Base-by-base conservation (phyloP, 2,329 filamentous ascomycete species). In the Claviceps paspali region DNA sequence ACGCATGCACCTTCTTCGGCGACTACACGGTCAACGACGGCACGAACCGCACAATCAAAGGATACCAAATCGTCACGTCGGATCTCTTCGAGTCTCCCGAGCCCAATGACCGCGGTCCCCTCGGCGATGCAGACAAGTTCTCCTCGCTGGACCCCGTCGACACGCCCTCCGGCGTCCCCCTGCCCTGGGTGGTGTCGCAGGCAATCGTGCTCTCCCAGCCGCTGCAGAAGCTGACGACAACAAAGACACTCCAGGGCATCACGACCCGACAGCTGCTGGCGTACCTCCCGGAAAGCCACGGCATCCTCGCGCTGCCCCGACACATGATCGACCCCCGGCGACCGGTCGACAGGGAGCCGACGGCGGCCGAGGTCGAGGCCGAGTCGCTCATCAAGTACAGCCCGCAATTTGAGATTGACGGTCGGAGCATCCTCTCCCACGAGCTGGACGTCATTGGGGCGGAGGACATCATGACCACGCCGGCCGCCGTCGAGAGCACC, bases 161-260 rank as follows among this genome's bases (percentile, higher is more conserved):
- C 32, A 58, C 61, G 1, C 67, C 68, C 0, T 68, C 66, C 2
- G 67, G 66, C 21, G 62, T 66, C 11, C 63, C 73, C 11, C 65
- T 82, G 18, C 88, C 91, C 0, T 73, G 82, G 41, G 81, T 86
- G 3, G 64, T 86, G 21, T 79, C 82, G 2, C 84, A 93, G 56
- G 73, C 83, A 1, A 96, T 79, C 55, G 67, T 94, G 44, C 73
- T 95, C 43, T 75, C 81, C 0, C 77, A 83, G 41, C 73, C 81
- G n/a, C 77, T 96, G 42, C 76, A 75, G 12, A 72, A 79, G 36
- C 75, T 98, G 52, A 70, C 82, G 1, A 83, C 94, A 12, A 91
- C 87, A 0, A 79, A 87, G 53, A 98, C 91, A 1, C 73, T 81
- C 21, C 91, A 98, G 62, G 91, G 91, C 22, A 94, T 98, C 51